A percentile compares a stretch with the other conserved stretches of the same genome.
These are phyloP conservation scores for Hemisphaericaspora nanyangensis DNA, from an alignment of 805 yeast species.

Conservation along the genomic window DNA sequence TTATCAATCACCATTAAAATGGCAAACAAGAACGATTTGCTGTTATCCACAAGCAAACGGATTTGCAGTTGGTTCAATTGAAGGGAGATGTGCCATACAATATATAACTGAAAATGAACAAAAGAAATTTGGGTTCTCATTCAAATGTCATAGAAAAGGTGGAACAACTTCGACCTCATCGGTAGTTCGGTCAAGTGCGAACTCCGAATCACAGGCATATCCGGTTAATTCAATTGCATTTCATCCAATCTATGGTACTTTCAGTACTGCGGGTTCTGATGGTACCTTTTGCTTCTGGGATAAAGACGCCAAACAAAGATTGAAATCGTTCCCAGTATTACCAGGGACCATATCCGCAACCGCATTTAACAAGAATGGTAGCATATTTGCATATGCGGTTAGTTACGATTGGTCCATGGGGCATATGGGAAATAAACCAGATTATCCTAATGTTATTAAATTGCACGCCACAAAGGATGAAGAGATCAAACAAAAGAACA, in stretches of 20 bases:
- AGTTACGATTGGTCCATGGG: constrained; percentile 97
- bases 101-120: constrained; percentile 83
- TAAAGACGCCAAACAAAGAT: constrained; percentile 82
- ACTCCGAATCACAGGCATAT: constrained; percentile 61
- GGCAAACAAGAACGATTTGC: constrained; percentile 78
- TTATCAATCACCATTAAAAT: constrained; percentile 72
- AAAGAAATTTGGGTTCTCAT: constrained; percentile 71
- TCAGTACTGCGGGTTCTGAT: constrained; percentile 92
- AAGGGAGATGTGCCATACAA: constrained; percentile 93
- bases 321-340: constrained; percentile 71
- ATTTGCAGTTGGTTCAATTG: constrained; percentile 87
- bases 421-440: constrained; percentile 70
- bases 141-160: constrained; percentile 87
- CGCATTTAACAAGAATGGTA: constrained; percentile 78
- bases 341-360: constrained; percentile 69
- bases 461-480: constrained; percentile 83
- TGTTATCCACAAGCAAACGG: constrained; percentile 94
- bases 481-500: constrained; percentile 67
- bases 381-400: constrained; percentile 84
- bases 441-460: constrained; percentile 70
- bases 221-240: constrained; percentile 77
- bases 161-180: constrained; percentile 23
- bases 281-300: constrained; percentile 97
- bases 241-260: constrained; percentile 89
- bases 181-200: constrained; percentile 21